These are phyloP conservation scores for Elsinoe batatas DNA, from an alignment of 2,329 filamentous ascomycete species.

Conservation along the genomic window DNA sequence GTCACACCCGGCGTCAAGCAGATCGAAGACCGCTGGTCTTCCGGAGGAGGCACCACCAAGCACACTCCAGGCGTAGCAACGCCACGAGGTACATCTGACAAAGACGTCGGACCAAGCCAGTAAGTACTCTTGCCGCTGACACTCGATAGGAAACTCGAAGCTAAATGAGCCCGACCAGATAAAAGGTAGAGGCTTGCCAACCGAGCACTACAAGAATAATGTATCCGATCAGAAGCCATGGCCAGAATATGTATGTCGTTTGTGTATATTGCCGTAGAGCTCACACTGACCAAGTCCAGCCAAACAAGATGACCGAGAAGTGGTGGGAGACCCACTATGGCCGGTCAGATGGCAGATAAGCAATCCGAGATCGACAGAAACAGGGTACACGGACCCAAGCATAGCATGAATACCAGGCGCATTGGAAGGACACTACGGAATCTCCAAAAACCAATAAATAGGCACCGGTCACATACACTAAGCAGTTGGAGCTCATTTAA, in stretches of 20 bases:
- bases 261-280: constrained; percentile 22
- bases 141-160: constrained; percentile 21
- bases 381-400: constrained; percentile 1
- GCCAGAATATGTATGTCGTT: constrained; percentile 23
- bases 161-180: constrained; percentile 19
- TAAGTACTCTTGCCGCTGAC: background rate
- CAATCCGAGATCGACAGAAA: background rate
- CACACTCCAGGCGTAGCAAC: constrained; percentile 28
- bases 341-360: constrained; percentile 27
- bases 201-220: constrained; percentile 25
- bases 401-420: background rate
- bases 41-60: constrained; percentile 26
- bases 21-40: constrained; percentile 26
- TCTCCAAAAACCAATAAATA: background rate
- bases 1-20: constrained; percentile 28
- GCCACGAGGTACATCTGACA: constrained; percentile 21
- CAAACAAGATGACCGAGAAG: constrained; percentile 20
- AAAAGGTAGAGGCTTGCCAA: constrained; percentile 24
- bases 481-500: background rate
- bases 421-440: background rate
- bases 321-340: constrained; percentile 27
- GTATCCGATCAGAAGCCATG: constrained; percentile 23
- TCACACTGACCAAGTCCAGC: constrained; percentile 16
- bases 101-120: background rate
- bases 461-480: background rate